Base-by-base conservation (phyloP, 1,284 basidiomycete species). In the Grifola frondosa region DNA sequence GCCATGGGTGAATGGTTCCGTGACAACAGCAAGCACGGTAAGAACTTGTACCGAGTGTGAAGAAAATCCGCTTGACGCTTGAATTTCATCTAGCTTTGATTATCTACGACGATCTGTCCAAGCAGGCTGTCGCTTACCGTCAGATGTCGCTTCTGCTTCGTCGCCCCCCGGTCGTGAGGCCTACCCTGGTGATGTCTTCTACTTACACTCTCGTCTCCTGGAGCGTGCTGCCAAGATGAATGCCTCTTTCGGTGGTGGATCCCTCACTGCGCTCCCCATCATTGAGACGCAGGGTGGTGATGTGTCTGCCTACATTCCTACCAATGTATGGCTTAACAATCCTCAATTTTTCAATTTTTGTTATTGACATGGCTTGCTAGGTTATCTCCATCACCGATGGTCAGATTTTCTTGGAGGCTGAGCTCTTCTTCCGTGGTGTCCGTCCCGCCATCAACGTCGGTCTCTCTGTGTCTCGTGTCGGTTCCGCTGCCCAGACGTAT, bases 1-100 rank as follows among this genome's bases (percentile, higher is more conserved):
- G 95, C 96, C 64, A 99, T 99, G 91, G 96, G 96, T 71, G 96
- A 99, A 79, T 99, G 96, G 96, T 99, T 99, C 96, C 93, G 96
- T 79, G 96, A 99, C 78, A 98, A 99, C 71, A 94, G 93, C 78
- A 96, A 91, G 73, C 88, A 89, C 60, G 83, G 86, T 86, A 59
- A 7, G 58, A 26, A 59, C 31, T 50, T 62, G 11, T 43, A 31
- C n/a, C 37, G 5, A 23, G 10, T 22, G 24, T 11, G 7, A 16
- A 26, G 10, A 4, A 12, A 16, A 17, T 30, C 11, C 25, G 26
- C 33, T 17, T 10, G 4, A 46, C 30, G 17, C 22, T 9, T 12
- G 17, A 1, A 16, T 30, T 30, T 36, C 49, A 23, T 37, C 1
- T 50, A 88, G 87, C 96, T 60, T 83, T 98, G 65, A 98, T 99